Conservation (phyloP, 768 basidiomycete genomes). For the Mycena rosella region DNA sequence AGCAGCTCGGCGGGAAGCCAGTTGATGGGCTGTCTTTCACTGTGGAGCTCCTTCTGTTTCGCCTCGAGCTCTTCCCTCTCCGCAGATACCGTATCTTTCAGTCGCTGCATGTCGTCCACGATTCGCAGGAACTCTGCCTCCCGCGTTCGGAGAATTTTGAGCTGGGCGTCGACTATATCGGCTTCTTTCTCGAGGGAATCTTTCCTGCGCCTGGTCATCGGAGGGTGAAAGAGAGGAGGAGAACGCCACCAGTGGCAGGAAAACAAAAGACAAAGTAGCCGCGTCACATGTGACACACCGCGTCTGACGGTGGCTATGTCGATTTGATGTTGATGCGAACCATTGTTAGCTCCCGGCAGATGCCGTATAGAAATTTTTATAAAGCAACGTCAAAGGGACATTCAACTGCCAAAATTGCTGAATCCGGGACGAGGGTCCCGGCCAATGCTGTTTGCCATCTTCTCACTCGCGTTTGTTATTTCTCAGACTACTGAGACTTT, state of each 20-base stretch:
- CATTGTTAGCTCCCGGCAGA: too few species aligned
- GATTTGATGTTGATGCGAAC: too few species aligned
- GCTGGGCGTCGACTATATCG: conserved; percentile 52
- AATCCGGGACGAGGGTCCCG: too few species aligned
- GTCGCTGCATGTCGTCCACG: conserved; percentile 53
- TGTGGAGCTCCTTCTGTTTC: conserved; percentile 49
- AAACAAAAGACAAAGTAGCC: background rate
- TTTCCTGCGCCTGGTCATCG: conserved; percentile 44
- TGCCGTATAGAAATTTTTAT: too few species aligned
- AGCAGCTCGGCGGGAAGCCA: conserved; percentile 66
- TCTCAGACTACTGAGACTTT: too few species aligned
- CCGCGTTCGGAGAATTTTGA: conserved; percentile 50
- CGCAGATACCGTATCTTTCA: conserved; percentile 50
- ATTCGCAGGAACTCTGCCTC: conserved; percentile 57
- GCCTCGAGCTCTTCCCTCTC: conserved; percentile 50
- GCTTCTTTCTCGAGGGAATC: conserved; percentile 52
- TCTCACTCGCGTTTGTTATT: too few species aligned
- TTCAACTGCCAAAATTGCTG: too few species aligned
- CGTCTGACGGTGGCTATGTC: background rate
- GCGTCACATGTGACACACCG: conserved; percentile 20
- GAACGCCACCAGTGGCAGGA: background rate
- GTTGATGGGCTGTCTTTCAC: conserved; percentile 59
- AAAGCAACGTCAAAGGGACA: too few species aligned
- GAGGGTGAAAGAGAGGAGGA: background rate
- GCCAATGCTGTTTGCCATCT: too few species aligned